These are phyloP conservation scores for Xylariaceae sp. DNA, from an alignment of 2,329 filamentous ascomycete species.

Conservation along the genomic window DNA sequence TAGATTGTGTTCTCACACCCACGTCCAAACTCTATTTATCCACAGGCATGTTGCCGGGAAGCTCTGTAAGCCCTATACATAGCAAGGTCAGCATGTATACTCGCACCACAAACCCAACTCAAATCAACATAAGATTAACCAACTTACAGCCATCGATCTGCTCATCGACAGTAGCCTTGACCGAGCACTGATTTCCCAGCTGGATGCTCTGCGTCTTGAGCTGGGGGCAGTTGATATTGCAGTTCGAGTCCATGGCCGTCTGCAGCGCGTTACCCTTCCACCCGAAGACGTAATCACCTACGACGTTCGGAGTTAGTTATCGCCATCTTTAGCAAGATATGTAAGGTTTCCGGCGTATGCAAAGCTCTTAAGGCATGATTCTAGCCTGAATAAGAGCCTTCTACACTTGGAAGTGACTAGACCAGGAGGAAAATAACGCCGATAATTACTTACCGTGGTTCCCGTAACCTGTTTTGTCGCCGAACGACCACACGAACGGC, in stretches of 20 bases:
- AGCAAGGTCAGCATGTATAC: constrained; percentile 4
- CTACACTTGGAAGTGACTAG: no score
- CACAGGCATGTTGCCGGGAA: constrained; percentile 25
- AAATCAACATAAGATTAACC: neutral
- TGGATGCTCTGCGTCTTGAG: constrained; percentile 23
- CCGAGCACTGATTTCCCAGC: constrained; percentile 24
- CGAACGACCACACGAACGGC: constrained; percentile 33
- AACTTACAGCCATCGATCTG: constrained; percentile 29
- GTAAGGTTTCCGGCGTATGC: no score
- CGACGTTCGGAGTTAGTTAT: no score
- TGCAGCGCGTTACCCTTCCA: constrained; percentile 30
- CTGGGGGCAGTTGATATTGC: constrained; percentile 23
- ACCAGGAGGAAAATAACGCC: no score
- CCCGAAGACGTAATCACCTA: constrained; percentile 31
- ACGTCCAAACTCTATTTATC: neutral
- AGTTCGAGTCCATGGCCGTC: constrained; percentile 29
- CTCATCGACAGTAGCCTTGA: constrained; percentile 19
- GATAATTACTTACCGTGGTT: no score
- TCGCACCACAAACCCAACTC: neutral
- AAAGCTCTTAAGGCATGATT: no score
- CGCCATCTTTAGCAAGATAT: no score
- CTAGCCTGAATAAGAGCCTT: no score
- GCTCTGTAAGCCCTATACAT: constrained; percentile 22
- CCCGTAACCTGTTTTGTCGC: constrained; percentile 28
- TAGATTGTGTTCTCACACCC: neutral